Evolutionary conservation across 306 rosid species (phyloP).

Genomic region (Purshia tridentata): DNA sequence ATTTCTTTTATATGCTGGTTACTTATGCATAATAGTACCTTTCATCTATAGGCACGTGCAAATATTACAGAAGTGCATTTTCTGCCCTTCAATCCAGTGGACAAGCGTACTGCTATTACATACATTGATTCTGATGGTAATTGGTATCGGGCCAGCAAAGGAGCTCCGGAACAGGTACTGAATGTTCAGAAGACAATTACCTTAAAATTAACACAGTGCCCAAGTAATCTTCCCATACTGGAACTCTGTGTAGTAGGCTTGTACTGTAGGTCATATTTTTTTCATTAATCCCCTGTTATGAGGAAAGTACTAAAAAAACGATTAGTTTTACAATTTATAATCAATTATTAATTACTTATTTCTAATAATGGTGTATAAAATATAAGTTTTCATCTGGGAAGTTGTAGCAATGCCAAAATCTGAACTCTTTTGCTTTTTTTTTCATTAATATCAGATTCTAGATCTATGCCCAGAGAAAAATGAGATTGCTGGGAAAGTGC

Average conservation of each 20-base stretch:
- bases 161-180: conserved; percentile 89
- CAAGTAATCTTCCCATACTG: neutral
- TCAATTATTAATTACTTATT: neutral
- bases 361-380: conserved; percentile 5
- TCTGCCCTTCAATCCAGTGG: conserved; percentile 87
- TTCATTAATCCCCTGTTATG: too few relatives aligned
- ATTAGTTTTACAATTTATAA: conserved; percentile 6
- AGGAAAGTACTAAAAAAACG: neutral
- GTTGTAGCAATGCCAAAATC: conserved; percentile 9
- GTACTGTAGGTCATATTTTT: too few relatives aligned
- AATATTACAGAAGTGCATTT: conserved; percentile 79
- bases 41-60: conserved; percentile 58
- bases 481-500: conserved; percentile 62
- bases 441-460: conserved; percentile 55
- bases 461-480: conserved; percentile 62
- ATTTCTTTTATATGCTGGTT: conserved; percentile 17
- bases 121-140: conserved; percentile 65
- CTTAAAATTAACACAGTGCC: neutral
- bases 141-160: conserved; percentile 78
- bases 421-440: conserved; percentile 24
- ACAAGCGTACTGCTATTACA: conserved; percentile 87
- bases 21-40: conserved; percentile 3
- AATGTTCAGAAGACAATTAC: neutral
- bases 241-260: neutral
- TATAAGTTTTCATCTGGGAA: neutral